These are phyloP conservation scores for Musa troglodytarum DNA, from an alignment of 176 grass and related monocot species.

Conservation along the genomic window DNA sequence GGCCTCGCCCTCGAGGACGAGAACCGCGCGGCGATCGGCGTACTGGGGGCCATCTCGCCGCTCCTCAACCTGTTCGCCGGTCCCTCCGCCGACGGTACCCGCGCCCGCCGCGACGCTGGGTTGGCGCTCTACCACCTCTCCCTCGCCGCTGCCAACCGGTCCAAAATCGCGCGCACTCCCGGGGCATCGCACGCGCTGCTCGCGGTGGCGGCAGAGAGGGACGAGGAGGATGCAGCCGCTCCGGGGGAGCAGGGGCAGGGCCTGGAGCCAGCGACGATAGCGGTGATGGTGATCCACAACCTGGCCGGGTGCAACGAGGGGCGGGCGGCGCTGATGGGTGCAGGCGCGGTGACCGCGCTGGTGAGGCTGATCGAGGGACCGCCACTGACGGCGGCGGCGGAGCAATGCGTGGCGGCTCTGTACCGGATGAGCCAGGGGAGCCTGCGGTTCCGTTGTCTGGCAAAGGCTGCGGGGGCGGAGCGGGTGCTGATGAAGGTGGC, in stretches of 20 bases:
- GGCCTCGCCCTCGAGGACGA: constrained; percentile 79
- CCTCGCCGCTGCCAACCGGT: constrained; percentile 50
- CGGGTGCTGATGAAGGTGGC: constrained; percentile 41
- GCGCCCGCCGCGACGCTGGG: constrained; percentile 65
- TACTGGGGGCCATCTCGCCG: constrained; percentile 70
- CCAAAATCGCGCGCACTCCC: constrained; percentile 60
- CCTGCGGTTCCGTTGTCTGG: constrained; percentile 70
- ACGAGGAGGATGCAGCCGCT: constrained; percentile 17
- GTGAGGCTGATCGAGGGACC: constrained; percentile 31
- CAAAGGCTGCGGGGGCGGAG: constrained; percentile 48
- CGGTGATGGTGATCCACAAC: constrained; percentile 65
- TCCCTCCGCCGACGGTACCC: constrained; percentile 5
- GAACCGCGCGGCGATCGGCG: constrained; percentile 77
- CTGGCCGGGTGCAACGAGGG: constrained; percentile 54
- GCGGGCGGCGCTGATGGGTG: constrained; percentile 62
- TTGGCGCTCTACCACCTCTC: constrained; percentile 87
- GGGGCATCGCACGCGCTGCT: constrained; percentile 54
- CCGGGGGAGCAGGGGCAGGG: neutral
- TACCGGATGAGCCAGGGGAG: constrained; percentile 66
- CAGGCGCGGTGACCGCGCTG: constrained; percentile 43
- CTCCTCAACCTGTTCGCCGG: constrained; percentile 53
- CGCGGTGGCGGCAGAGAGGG: constrained; percentile 22
- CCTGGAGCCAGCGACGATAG: constrained; percentile 34
- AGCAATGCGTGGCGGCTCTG: constrained; percentile 50
- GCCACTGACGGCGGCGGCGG: constrained; percentile 32